Evolutionary conservation across 768 basidiomycete species (phyloP), one percentile per base, ranked within the genome.

Genomic region (Termitomyces sp.): DNA sequence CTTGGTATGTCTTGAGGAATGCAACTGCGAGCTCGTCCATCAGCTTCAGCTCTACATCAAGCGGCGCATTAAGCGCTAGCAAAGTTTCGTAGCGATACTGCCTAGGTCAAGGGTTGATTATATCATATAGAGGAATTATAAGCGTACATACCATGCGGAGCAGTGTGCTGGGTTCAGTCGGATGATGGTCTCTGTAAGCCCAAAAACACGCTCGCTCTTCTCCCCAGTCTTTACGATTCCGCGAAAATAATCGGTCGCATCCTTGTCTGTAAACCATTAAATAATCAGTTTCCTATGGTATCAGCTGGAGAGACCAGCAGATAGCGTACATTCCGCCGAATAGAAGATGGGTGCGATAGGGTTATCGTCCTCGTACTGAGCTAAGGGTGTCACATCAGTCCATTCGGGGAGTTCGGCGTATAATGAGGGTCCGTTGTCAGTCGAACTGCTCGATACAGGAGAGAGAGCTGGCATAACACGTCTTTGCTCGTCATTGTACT

Each of bases 1-100:
- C 95, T 76, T 99, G 96, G 72, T 98, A 99, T 10, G 89, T 94
- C 76, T 99, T 99, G 67, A 98, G 81, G 71, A 87, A 87, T 64
- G 80, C 79, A 62, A 87, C 80, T 22, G 94, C 91, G 54, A 98
- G 81, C 63, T 87, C 87, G 74, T 97, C 91, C 86, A 97, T 95
- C 34, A 96, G 78, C 52, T 72, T 73, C 1, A 98, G 79, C 74
- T 99, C 96, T 4, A 71, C 77, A n/a, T 86, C 80, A 58, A 98
- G 79, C 27, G 90, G 79, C 4, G 83, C 73, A 9, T 86, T 70
- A 59, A 87, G 80, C 22, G 93, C 91, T 52, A 98, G 81, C 62
- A 30, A 30, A 30, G 7, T 30, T 7, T 30, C 84, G 72, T 95
- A 94, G 45, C 96, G 87, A 72, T 95, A 98, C 76, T 97, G 95